Evolutionary conservation across 1,284 basidiomycete genomes (phyloP).

Genomic region (Ganoderma multipileum): DNA sequence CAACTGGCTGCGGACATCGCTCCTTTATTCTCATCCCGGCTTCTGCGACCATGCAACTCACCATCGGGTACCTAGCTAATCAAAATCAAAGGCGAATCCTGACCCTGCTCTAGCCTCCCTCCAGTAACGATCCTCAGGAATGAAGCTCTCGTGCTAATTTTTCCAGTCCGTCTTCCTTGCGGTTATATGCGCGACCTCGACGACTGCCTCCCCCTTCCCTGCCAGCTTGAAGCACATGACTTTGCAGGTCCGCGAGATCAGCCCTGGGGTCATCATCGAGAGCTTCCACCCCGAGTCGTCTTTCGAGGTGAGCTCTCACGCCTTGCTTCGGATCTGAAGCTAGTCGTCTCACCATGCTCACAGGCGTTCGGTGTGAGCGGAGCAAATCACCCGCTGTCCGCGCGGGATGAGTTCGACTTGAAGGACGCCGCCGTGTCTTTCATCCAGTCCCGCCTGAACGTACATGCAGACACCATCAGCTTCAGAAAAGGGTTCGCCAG

Average conservation of each 20-base stretch:
- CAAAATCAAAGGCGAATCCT: too few relatives aligned
- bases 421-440: conserved; percentile 41
- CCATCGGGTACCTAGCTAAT: too few relatives aligned
- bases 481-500: conserved; percentile 36
- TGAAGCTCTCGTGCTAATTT: too few relatives aligned
- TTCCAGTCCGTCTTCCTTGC: too few relatives aligned
- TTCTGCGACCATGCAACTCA: too few relatives aligned
- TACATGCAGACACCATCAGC: conserved; percentile 34
- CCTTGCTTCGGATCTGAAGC: not conserved
- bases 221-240: conserved; percentile 47
- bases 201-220: too few relatives aligned
- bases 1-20: too few relatives aligned
- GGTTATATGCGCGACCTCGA: too few relatives aligned
- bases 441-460: conserved; percentile 37
- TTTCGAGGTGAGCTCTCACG: conserved; percentile 46
- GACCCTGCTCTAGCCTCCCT: too few relatives aligned
- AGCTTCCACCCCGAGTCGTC: conserved; percentile 52
- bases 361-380: conserved; percentile 51
- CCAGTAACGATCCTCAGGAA: too few relatives aligned
- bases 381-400: conserved; percentile 39
- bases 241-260: conserved; percentile 46
- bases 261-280: conserved; percentile 43
- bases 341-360: too few relatives aligned
- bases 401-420: conserved; percentile 37
- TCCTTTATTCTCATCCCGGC: too few relatives aligned